Percentiles rank a stretch among this genome's conserved stretches.
Evolutionary conservation across 441 rosid genomes (phyloP).

Genomic region (Geranium incanum): DNA sequence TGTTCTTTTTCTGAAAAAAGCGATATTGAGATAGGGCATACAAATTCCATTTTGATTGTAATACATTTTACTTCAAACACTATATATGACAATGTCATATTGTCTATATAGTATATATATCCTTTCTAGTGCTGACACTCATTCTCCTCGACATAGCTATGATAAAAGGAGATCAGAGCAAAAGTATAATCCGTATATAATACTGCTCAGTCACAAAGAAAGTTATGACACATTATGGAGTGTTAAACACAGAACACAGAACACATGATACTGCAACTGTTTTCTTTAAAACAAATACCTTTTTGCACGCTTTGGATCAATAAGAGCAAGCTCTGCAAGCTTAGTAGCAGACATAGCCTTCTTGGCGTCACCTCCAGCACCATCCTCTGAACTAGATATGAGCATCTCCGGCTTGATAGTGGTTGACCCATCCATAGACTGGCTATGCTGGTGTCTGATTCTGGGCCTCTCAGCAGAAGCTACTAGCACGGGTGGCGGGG

Average conservation of each 20-base stretch:
- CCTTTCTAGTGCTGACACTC: too few species aligned
- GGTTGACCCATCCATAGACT: slow-evolving; percentile 85
- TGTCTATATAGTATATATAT: neutral
- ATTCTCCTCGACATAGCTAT: neutral
- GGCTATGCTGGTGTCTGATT: slow-evolving; percentile 90
- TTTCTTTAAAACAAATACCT: slow-evolving; percentile 36
- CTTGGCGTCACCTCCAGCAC: slow-evolving; percentile 53
- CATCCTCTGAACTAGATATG: slow-evolving; percentile 64
- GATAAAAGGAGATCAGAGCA: neutral
- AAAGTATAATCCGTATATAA: neutral
- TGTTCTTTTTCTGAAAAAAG: neutral
- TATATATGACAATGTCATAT: neutral
- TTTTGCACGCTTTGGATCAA: slow-evolving; percentile 96
- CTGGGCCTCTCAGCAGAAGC: slow-evolving; percentile 50
- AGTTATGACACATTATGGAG: neutral
- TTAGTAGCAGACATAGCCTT: slow-evolving; percentile 87
- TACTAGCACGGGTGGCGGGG: slow-evolving; percentile 12
- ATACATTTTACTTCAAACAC: neutral
- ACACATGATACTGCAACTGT: neutral
- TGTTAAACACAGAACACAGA: neutral
- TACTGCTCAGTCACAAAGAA: neutral
- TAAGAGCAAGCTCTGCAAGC: slow-evolving; percentile 96
- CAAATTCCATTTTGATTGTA: neutral
- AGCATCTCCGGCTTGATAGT: slow-evolving; percentile 80
- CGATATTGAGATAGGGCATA: neutral